phyloP scores from a whole-genome alignment of 805 yeast genomes.

The Metschnikowia kunwiensis region DNA sequence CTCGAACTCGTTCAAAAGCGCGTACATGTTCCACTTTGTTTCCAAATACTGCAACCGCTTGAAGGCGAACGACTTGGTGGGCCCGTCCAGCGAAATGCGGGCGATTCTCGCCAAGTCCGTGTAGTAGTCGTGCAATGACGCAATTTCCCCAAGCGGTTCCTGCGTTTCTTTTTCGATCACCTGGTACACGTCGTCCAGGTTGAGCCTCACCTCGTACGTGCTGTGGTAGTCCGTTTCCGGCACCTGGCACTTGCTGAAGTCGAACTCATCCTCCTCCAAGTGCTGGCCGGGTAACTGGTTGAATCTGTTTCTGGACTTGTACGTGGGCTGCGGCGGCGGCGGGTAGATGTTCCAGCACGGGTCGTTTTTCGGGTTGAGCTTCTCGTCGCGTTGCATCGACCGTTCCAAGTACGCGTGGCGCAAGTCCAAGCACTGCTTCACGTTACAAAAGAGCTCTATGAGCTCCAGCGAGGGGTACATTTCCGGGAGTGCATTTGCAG shows the following conservation, averaged over 20 bases:
- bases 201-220: constrained; percentile 41
- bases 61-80: constrained; percentile 93
- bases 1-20: constrained; percentile 83
- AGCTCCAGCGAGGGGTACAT: constrained; percentile 69
- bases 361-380: constrained; percentile 80
- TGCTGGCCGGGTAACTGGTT: constrained; percentile 39
- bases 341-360: constrained; percentile 82
- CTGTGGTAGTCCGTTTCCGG: constrained; percentile 44
- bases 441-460: constrained; percentile 58
- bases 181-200: constrained; percentile 69
- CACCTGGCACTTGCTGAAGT: constrained; percentile 51
- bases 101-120: constrained; percentile 73
- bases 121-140: constrained; percentile 84
- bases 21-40: constrained; percentile 94
- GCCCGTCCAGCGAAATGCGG: constrained; percentile 87
- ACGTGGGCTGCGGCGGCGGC: constrained; percentile 86
- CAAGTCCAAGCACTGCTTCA: constrained; percentile 62
- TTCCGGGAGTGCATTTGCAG: constrained; percentile 32
- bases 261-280: constrained; percentile 55
- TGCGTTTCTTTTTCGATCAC: constrained; percentile 41
- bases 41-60: constrained; percentile 89
- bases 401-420: constrained; percentile 71
- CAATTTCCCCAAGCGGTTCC: constrained; percentile 54
- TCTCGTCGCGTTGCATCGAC: constrained; percentile 64
- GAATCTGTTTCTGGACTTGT: constrained; percentile 56